Evolutionary conservation across 2,329 filamentous ascomycete genomes (phyloP).

Genomic region (Knufia fluminis): DNA sequence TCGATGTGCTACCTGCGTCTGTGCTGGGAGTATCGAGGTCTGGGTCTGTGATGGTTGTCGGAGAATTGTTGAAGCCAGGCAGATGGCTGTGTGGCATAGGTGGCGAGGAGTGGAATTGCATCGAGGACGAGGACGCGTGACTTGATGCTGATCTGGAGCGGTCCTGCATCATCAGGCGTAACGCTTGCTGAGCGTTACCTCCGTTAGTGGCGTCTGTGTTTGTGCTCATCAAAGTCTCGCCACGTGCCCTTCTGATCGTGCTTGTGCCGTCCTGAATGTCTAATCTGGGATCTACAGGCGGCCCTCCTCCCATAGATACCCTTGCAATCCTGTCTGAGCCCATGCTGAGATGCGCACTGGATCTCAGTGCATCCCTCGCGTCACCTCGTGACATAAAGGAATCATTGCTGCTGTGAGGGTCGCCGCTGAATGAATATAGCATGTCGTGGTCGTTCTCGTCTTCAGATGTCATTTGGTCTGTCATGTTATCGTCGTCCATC

Average conservation of each 20-base stretch:
- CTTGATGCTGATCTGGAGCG: constrained; percentile 25
- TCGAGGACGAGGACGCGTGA: constrained; percentile 20
- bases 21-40: constrained; percentile 45
- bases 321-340: constrained; percentile 1
- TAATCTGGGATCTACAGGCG: constrained; percentile 1
- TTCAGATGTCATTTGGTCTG: constrained; percentile 34
- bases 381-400: background rate
- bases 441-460: constrained; percentile 34
- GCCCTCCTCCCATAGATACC: background rate
- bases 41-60: constrained; percentile 42
- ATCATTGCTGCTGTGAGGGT: constrained; percentile 6
- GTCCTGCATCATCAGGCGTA: constrained; percentile 37
- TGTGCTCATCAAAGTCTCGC: constrained; percentile 19
- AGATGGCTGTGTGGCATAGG: constrained; percentile 32
- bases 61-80: constrained; percentile 37
- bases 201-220: background rate
- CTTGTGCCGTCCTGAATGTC: background rate
- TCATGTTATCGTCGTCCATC: constrained; percentile 37
- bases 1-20: constrained; percentile 43
- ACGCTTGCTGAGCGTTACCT: constrained; percentile 38
- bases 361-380: constrained; percentile 1
- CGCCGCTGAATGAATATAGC: constrained; percentile 33
- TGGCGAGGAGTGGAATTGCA: constrained; percentile 36
- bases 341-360: background rate
- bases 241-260: constrained; percentile 23